phyloP scores from a whole-genome alignment of 257 asterid species.

The Jacaranda mimosifolia region DNA sequence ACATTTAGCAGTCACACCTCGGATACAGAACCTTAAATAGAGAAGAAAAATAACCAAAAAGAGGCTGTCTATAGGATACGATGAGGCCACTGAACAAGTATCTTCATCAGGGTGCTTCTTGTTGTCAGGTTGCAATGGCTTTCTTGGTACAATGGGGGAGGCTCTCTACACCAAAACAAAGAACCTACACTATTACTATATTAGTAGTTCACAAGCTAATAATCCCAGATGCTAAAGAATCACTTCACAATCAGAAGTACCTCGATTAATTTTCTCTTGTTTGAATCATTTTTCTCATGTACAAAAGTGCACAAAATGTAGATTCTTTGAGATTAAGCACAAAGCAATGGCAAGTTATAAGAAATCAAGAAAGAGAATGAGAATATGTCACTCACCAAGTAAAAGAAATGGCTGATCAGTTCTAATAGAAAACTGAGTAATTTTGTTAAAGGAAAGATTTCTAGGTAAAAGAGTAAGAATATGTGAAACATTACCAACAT shows the following conservation, averaged over 20 bases:
- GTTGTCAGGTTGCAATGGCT: constrained; percentile 73
- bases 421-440: neutral
- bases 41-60: neutral
- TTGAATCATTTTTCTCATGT: constrained; percentile 19
- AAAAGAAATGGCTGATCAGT: neutral
- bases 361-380: constrained; percentile 15
- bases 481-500: neutral
- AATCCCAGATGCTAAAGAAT: constrained; percentile 11
- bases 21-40: constrained; percentile 31
- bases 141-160: constrained; percentile 50
- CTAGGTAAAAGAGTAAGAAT: neutral
- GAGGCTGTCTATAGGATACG: constrained; percentile 58
- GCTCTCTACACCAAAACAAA: constrained; percentile 48
- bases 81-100: constrained; percentile 56
- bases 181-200: constrained; percentile 4
- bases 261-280: neutral
- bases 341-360: constrained; percentile 7
- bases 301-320: constrained; percentile 13
- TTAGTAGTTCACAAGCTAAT: constrained; percentile 21
- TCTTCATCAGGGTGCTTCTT: constrained; percentile 75
- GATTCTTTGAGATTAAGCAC: constrained; percentile 5
- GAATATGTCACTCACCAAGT: constrained; percentile 14
- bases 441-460: neutral
- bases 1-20: constrained; percentile 13
- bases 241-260: neutral